Evolutionary conservation across 768 basidiomycete species (phyloP).

Genomic region (Polyporus arcularius): DNA sequence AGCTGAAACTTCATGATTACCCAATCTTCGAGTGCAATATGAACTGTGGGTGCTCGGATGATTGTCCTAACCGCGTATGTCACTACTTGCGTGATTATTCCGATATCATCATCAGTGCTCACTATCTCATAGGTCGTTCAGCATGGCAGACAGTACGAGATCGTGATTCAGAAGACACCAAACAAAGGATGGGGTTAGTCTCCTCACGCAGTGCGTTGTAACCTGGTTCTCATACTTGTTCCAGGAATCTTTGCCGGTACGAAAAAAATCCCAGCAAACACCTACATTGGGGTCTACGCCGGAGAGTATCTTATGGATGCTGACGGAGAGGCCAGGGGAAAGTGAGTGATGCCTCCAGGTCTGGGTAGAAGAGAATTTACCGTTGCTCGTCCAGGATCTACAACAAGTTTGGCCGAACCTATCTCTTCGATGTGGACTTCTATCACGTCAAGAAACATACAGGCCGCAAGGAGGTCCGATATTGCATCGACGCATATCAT

Average conservation of each 20-base stretch:
- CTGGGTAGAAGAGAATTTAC: background rate
- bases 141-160: constrained; percentile 62
- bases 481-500: constrained; percentile 85
- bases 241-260: constrained; percentile 71
- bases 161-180: constrained; percentile 69
- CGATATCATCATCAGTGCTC: background rate
- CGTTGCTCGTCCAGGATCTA: constrained; percentile 53
- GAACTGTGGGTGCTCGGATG: constrained; percentile 76
- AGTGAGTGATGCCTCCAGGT: constrained; percentile 45
- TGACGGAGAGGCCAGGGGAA: constrained; percentile 67
- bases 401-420: constrained; percentile 71
- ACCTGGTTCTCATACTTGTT: background rate
- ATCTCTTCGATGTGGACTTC: constrained; percentile 83
- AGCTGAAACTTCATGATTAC: constrained; percentile 44
- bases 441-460: constrained; percentile 53
- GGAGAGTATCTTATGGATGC: constrained; percentile 78
- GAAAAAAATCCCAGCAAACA: constrained; percentile 64
- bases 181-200: constrained; percentile 84
- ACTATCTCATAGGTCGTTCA: constrained; percentile 68
- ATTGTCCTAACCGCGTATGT: constrained; percentile 80
- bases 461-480: constrained; percentile 41
- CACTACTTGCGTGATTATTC: background rate
- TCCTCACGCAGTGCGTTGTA: background rate
- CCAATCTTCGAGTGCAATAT: constrained; percentile 90
- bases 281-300: constrained; percentile 82